Base-by-base conservation (phyloP, 257 asterid species). In the Ehretia macrophylla region DNA sequence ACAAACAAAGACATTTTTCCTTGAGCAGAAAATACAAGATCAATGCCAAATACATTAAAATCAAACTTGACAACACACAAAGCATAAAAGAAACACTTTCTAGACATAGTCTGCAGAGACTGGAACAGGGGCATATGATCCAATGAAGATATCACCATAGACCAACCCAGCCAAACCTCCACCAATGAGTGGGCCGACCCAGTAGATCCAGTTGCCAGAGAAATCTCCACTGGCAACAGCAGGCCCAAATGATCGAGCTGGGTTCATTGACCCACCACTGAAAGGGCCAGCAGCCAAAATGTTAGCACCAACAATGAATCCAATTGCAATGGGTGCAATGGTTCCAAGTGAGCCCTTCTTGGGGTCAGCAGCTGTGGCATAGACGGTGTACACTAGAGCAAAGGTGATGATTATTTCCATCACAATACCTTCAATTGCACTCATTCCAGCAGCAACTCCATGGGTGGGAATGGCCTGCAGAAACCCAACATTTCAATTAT, bases 351-450 rank as follows among this genome's bases (percentile, higher is more conserved):
- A 64, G 18, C 93, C 95, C 77, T 81, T 86, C 59, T 77, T 83
- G 59, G 90, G 95, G 71, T 86, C 93, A 10, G 85, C 95, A 0
- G 95, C 95, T 0, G 95, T 86, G 67, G 95, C 92, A 45, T 86
- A 83, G 4, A 86, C 89, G 0, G 95, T 86, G 82, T 86, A 86
- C 0, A 86, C 95, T 1, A 86, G 67, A 21, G 74, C 92, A 60
- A 86, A 86, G n/a, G 95, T 86, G 5, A 74, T 81, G 60, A 83
- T 32, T 37, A 86, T 86, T 46, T 83, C 92, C 87, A 79, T 74
- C 18, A 83, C 86, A 38, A 83, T 72, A 44, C 91, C 91, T 68
- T 60, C 77, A 5, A 79, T 9, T 54, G 68, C 82, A 65, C 32
- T 66, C 67, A 78, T 55, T 56, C 88, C 91, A 3, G 78, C 55